Evolutionary conservation across 2,329 filamentous ascomycete genomes (phyloP).

Genomic region (Trematosphaeria pertusa): DNA sequence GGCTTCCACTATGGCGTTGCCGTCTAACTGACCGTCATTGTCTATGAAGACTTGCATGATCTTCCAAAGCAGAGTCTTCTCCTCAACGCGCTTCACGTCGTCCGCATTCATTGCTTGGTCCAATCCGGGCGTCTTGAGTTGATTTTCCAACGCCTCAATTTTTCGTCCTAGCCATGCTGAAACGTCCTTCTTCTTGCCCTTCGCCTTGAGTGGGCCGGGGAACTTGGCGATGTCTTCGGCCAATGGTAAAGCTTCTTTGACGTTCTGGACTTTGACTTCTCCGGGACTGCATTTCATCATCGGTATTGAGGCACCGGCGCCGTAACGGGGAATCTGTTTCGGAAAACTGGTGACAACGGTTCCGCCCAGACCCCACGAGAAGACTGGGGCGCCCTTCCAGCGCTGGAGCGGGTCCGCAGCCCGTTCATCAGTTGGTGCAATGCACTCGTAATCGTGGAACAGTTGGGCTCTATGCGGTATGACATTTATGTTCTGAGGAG

Average conservation of each 20-base stretch:
- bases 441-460: slow-evolving; percentile 61
- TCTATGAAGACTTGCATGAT: slow-evolving; percentile 83
- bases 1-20: slow-evolving; percentile 72
- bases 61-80: slow-evolving; percentile 87
- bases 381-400: slow-evolving; percentile 88
- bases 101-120: slow-evolving; percentile 60
- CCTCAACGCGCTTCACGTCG: slow-evolving; percentile 74
- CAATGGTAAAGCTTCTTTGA: slow-evolving; percentile 76
- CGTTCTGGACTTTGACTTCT: slow-evolving; percentile 77
- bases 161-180: slow-evolving; percentile 78
- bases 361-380: slow-evolving; percentile 88
- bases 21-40: slow-evolving; percentile 82
- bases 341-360: slow-evolving; percentile 85
- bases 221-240: slow-evolving; percentile 79
- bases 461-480: slow-evolving; percentile 49
- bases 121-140: slow-evolving; percentile 54
- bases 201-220: slow-evolving; percentile 86
- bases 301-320: slow-evolving; percentile 73
- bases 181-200: slow-evolving; percentile 95
- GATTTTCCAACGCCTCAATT: slow-evolving; percentile 74
- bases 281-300: slow-evolving; percentile 84
- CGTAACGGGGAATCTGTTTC: slow-evolving; percentile 85
- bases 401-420: slow-evolving; percentile 78
- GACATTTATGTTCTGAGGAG: slow-evolving; percentile 22
- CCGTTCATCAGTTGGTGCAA: slow-evolving; percentile 63